Percentiles rank a stretch among this genome's conserved stretches.
Evolutionary conservation across 78 protist genomes (phyloP).

Genomic region (Dictyostelium discoideum): dicty_2.7 NC_007091.3:247001-247500

Average conservation of each 20-base stretch:
- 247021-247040: slow-evolving; percentile 79
- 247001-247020: slow-evolving; percentile 83
- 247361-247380: neutral
- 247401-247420: neutral
- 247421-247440: neutral
- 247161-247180: no score
- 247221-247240: no score
- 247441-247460: neutral
- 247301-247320: neutral
- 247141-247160: neutral
- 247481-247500: neutral
- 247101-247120: neutral
- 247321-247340: neutral
- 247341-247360: neutral
- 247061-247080: slow-evolving; percentile 75
- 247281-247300: slow-evolving; percentile 53
- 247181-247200: no score
- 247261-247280: slow-evolving; percentile 67
- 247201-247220: neutral
- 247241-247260: slow-evolving; percentile 11
- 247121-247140: no score
- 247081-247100: slow-evolving; percentile 77
- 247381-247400: slow-evolving; percentile 8
- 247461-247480: neutral
- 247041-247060: slow-evolving; percentile 33